phyloP scores from a whole-genome alignment of 164 flowering plant genomes.

The Chimonanthus praecox region DNA sequence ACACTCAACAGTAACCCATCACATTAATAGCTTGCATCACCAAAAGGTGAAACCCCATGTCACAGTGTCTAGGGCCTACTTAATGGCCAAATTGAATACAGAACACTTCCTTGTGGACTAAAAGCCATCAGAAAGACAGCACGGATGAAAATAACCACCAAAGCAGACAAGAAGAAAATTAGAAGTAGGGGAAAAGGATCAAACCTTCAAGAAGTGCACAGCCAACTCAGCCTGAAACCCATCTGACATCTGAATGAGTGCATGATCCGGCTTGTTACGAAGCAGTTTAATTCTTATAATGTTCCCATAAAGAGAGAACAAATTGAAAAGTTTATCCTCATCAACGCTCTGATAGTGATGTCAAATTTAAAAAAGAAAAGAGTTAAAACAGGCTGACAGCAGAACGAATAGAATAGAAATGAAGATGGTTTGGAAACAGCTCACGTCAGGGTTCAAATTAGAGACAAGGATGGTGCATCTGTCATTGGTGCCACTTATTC shows the following conservation, averaged over 20 bases:
- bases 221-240: slow-evolving; percentile 99
- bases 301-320: slow-evolving; percentile 94
- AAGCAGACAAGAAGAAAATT: background rate
- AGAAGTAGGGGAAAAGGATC: background rate
- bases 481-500: slow-evolving; percentile 91
- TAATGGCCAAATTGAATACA: too few species aligned
- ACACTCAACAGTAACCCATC: too few species aligned
- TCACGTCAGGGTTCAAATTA: slow-evolving; percentile 84
- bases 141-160: background rate
- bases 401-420: background rate
- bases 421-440: slow-evolving; percentile 13
- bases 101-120: too few species aligned
- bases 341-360: slow-evolving; percentile 60
- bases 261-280: slow-evolving; percentile 96
- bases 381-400: background rate
- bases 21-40: background rate
- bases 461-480: slow-evolving; percentile 89
- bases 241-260: slow-evolving; percentile 93
- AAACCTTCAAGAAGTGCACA: slow-evolving; percentile 91
- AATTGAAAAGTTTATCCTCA: slow-evolving; percentile 93
- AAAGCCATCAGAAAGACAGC: background rate
- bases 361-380: background rate
- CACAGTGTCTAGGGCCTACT: too few species aligned
- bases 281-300: slow-evolving; percentile 88
- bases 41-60: background rate